These are phyloP conservation scores for Dillenia turbinata DNA, from an alignment of 164 flowering plant species.

Conservation along the genomic window DNA sequence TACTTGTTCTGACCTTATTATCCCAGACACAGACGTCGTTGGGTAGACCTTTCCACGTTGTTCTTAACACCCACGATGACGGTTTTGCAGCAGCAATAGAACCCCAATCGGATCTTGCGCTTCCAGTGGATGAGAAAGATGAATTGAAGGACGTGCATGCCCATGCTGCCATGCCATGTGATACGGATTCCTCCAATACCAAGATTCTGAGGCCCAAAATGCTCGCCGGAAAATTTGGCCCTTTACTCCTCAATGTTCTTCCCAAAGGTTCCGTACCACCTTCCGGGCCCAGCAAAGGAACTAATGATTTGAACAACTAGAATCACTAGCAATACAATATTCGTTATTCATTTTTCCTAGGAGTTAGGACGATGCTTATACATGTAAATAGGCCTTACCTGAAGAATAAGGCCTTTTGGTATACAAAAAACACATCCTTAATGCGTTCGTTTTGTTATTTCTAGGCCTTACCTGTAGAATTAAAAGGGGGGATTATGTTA, in stretches of 20 bases:
- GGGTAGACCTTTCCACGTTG: too few relatives aligned
- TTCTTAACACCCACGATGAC: too few relatives aligned
- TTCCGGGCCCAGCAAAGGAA: slow-evolving; percentile 42
- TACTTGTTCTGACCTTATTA: too few relatives aligned
- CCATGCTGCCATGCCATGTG: slow-evolving; percentile 7
- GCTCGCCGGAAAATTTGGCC: slow-evolving; percentile 14
- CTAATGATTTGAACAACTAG: slow-evolving; percentile 20
- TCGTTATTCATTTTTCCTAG: slow-evolving; percentile 9
- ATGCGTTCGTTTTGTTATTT: too few relatives aligned
- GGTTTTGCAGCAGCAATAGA: too few relatives aligned
- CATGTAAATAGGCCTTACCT: slow-evolving; percentile 1
- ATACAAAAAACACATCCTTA: too few relatives aligned
- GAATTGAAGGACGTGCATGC: too few relatives aligned
- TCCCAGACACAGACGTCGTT: too few relatives aligned
- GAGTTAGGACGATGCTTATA: slow-evolving; percentile 14
- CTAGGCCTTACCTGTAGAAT: too few relatives aligned
- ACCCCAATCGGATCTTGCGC: too few relatives aligned
- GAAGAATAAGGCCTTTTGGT: not conserved
- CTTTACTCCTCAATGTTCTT: slow-evolving; percentile 25
- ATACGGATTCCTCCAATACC: not conserved
- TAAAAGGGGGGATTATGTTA: too few relatives aligned
- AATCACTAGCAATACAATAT: slow-evolving; percentile 9
- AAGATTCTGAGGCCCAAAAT: not conserved
- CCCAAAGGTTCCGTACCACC: slow-evolving; percentile 36
- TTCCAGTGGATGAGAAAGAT: too few relatives aligned